Conservation (phyloP, 1,139 yeast genomes). For the Taphrina confusa region DNA sequence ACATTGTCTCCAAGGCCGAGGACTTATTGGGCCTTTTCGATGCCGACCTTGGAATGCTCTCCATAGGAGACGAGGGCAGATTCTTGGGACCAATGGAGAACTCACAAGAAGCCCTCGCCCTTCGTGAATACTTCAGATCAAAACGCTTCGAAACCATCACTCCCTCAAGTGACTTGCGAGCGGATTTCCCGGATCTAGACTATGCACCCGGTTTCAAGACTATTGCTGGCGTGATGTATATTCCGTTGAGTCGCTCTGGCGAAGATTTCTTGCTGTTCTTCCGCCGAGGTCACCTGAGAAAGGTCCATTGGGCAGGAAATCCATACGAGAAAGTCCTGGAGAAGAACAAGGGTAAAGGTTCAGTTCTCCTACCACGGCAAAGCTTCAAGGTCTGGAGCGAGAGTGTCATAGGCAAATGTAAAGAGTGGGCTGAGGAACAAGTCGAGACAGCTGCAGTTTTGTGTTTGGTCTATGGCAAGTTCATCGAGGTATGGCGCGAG, state of each 20-base stretch:
- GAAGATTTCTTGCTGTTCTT: slow-evolving; percentile 32
- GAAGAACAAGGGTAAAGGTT: slow-evolving; percentile 4
- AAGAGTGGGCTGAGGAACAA: slow-evolving; percentile 34
- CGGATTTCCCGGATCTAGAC: slow-evolving; percentile 30
- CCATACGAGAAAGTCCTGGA: slow-evolving; percentile 34
- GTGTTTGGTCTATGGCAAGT: slow-evolving; percentile 31
- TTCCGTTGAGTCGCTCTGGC: slow-evolving; percentile 27
- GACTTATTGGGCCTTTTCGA: slow-evolving; percentile 33
- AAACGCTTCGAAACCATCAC: slow-evolving; percentile 26
- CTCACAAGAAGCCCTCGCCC: slow-evolving; percentile 28
- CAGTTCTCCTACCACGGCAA: slow-evolving; percentile 31
- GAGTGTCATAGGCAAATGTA: slow-evolving; percentile 27
- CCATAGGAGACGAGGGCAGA: slow-evolving; percentile 33
- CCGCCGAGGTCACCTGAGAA: slow-evolving; percentile 27
- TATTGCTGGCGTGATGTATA: slow-evolving; percentile 32
- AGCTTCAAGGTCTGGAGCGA: slow-evolving; percentile 35
- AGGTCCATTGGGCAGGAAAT: slow-evolving; percentile 36
- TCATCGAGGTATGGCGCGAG: slow-evolving; percentile 35
- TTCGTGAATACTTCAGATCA: slow-evolving; percentile 27
- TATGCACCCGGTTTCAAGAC: slow-evolving; percentile 28
- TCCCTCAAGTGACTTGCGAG: slow-evolving; percentile 19
- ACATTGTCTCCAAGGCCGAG: slow-evolving; percentile 30
- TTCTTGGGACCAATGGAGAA: slow-evolving; percentile 25
- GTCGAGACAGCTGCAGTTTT: slow-evolving; percentile 33
- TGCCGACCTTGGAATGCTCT: slow-evolving; percentile 30